These are phyloP conservation scores for Takashimella koratensis DNA, from an alignment of 1,284 basidiomycete genomes.

Conservation along the genomic window DNA sequence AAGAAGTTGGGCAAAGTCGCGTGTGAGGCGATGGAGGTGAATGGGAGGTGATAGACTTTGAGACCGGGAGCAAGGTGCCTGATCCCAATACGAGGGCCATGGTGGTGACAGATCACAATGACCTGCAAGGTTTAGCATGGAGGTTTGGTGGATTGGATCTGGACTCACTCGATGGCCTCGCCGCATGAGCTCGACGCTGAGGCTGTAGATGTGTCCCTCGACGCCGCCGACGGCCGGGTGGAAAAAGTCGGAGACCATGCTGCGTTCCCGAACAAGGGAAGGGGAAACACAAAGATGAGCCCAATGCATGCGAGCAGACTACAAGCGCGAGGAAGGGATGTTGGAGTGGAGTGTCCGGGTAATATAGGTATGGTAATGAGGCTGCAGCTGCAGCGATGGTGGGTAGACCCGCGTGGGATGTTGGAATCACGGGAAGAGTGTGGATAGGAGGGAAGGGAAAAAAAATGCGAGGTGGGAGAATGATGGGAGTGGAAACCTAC, in stretches of 20 bases:
- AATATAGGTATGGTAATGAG: neutral
- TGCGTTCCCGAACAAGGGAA: slow-evolving; percentile 11
- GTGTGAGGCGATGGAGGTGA: slow-evolving; percentile 77
- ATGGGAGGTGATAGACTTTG: slow-evolving; percentile 94
- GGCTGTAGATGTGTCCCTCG: slow-evolving; percentile 93
- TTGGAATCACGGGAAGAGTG: neutral
- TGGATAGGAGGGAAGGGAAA: neutral
- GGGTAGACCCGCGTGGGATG: neutral
- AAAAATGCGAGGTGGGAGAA: neutral
- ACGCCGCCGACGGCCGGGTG: slow-evolving; percentile 92
- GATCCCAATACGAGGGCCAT: slow-evolving; percentile 78
- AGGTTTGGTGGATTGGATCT: neutral
- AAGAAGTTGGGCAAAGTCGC: slow-evolving; percentile 95
- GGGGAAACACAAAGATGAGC: slow-evolving; percentile 20
- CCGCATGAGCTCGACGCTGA: slow-evolving; percentile 75
- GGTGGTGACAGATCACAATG: slow-evolving; percentile 90
- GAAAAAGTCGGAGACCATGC: slow-evolving; percentile 96
- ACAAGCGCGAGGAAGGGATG: slow-evolving; percentile 13
- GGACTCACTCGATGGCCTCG: slow-evolving; percentile 75
- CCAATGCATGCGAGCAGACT: slow-evolving; percentile 22
- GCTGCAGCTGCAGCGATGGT: neutral
- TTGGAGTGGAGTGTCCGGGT: slow-evolving; percentile 1
- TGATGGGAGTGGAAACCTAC: neutral
- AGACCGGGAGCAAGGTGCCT: slow-evolving; percentile 70
- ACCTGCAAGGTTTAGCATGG: no score